phyloP scores from a whole-genome alignment of 2,329 filamentous ascomycete genomes.

The Paracorniculantispora psalliotae region DNA sequence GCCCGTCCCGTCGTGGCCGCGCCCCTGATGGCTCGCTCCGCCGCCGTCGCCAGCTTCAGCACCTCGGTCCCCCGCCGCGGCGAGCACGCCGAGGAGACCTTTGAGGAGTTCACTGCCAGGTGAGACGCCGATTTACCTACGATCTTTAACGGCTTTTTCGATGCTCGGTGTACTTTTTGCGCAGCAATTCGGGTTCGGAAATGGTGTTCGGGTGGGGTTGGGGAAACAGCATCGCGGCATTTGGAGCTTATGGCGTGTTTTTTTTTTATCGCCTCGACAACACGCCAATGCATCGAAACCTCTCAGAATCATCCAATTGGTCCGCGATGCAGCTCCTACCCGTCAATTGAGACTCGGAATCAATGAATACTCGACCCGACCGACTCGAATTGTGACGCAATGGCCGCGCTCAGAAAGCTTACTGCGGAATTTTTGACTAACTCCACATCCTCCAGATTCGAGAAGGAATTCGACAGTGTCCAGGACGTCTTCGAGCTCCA shows the following conservation, averaged over 20 bases:
- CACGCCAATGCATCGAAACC: not conserved
- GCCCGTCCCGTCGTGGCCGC: conserved; percentile 50
- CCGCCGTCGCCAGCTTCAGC: conserved; percentile 55
- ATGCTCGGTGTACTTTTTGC: no score
- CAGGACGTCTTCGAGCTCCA: conserved; percentile 99
- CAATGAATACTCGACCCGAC: not conserved
- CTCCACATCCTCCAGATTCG: conserved; percentile 61
- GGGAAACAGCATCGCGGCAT: conserved; percentile 1
- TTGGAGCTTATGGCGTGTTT: conserved; percentile 8
- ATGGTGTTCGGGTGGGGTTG: not conserved
- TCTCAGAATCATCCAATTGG: not conserved
- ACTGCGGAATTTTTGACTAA: conserved; percentile 18
- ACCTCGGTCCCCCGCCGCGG: conserved; percentile 51
- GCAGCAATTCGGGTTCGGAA: not conserved
- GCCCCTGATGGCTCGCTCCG: conserved; percentile 51
- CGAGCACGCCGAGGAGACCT: conserved; percentile 88
- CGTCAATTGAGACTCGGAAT: not conserved
- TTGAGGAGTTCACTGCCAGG: conserved; percentile 98
- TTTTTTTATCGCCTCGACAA: not conserved
- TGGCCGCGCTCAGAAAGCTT: conserved; percentile 16
- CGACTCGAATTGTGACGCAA: not conserved
- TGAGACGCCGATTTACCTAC: conserved; percentile 45
- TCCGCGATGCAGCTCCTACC: not conserved
- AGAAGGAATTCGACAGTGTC: conserved; percentile 97
- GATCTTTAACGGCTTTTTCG: not conserved